Evolutionary conservation across 345 rosid genomes (phyloP).

Genomic region (Capsella bursapastoris): DNA sequence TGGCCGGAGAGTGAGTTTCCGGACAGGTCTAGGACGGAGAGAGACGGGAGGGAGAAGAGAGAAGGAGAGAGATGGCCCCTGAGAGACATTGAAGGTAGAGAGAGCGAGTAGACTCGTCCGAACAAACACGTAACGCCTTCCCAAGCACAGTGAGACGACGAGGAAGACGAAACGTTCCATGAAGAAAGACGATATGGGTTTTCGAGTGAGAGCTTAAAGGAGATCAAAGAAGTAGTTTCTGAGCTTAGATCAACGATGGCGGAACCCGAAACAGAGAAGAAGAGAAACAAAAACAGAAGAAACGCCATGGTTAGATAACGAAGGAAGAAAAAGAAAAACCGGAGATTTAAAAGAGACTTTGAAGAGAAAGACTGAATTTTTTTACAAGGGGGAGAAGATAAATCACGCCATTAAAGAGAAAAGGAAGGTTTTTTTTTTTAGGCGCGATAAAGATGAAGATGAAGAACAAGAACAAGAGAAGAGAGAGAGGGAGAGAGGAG

Average conservation of each 20-base stretch:
- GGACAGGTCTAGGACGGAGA: slow-evolving; percentile 56
- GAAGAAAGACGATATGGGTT: slow-evolving; percentile 54
- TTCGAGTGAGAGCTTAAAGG: slow-evolving; percentile 57
- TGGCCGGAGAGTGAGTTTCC: neutral
- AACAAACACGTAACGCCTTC: slow-evolving; percentile 65
- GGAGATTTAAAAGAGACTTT: neutral
- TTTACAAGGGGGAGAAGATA: slow-evolving; percentile 8
- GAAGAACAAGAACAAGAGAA: slow-evolving; percentile 12
- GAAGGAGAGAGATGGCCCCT: slow-evolving; percentile 51
- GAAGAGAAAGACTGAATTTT: neutral
- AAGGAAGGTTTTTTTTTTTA: slow-evolving; percentile 24
- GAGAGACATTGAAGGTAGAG: slow-evolving; percentile 51
- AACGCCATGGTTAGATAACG: slow-evolving; percentile 37
- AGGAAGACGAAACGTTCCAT: slow-evolving; percentile 57
- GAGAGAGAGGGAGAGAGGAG: slow-evolving; percentile 16
- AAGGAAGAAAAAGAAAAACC: neutral
- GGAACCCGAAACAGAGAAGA: slow-evolving; percentile 8
- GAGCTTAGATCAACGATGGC: slow-evolving; percentile 40
- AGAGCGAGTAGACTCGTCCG: slow-evolving; percentile 57
- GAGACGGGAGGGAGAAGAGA: slow-evolving; percentile 59
- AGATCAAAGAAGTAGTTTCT: slow-evolving; percentile 52
- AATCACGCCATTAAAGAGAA: slow-evolving; percentile 34
- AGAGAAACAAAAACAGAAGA: slow-evolving; percentile 33
- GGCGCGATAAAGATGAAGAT: slow-evolving; percentile 46
- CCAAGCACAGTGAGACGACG: slow-evolving; percentile 66